Percentiles rank a stretch among this genome's conserved stretches.
Evolutionary conservation across 176 grass and related monocot genomes (phyloP).

Genomic region (Avena atlantica): DNA sequence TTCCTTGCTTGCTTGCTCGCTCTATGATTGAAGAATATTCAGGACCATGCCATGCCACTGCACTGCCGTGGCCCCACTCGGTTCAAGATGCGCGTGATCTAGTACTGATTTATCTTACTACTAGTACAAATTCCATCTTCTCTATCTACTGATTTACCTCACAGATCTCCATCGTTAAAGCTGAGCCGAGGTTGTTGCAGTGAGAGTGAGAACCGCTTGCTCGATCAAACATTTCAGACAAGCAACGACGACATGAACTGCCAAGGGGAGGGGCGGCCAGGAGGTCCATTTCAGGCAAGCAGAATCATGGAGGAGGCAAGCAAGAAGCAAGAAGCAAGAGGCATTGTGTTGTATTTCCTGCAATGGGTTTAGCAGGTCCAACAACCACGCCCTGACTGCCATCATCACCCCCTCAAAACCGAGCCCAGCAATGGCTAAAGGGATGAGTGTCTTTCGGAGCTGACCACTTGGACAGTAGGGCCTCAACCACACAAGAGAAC

Average conservation of each 20-base stretch:
- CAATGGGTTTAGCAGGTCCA: constrained; percentile 17
- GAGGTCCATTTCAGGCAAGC: not conserved
- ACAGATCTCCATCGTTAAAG: not conserved
- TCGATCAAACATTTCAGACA: not conserved
- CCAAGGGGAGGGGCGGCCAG: not conserved
- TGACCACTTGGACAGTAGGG: not conserved
- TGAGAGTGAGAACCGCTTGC: not conserved
- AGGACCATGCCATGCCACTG: constrained; percentile 26
- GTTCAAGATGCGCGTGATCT: not conserved
- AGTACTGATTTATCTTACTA: not conserved
- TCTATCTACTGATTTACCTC: not conserved
- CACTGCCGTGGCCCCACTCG: not conserved
- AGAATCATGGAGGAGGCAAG: not conserved
- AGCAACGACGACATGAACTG: not conserved
- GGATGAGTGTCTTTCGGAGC: constrained; percentile 9
- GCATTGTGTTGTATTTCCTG: not conserved
- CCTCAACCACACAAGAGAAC: constrained; percentile 34
- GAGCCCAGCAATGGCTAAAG: constrained; percentile 18
- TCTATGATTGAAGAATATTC: constrained; percentile 34
- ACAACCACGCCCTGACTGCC: constrained; percentile 16
- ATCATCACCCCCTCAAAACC: constrained; percentile 26
- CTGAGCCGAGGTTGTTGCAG: not conserved
- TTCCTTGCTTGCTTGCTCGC: constrained; percentile 5
- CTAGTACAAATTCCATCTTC: not conserved
- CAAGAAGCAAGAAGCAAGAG: not conserved